These are phyloP conservation scores for Globisporangium splendens DNA, from an alignment of 352 stramenopile species.

Conservation along the genomic window DNA sequence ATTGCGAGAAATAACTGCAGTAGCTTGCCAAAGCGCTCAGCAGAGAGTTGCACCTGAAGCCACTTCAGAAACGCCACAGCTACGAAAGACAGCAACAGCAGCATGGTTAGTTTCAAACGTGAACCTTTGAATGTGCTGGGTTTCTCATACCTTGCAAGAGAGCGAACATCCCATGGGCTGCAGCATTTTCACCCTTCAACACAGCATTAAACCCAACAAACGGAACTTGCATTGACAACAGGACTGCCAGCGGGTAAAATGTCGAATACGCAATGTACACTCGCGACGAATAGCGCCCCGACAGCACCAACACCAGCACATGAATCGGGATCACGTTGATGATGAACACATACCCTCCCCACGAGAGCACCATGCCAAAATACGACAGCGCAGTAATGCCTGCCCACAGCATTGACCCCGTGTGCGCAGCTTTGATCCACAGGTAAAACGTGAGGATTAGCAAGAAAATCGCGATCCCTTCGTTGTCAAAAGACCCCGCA, in stretches of 20 bases:
- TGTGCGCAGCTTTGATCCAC: conserved; percentile 89
- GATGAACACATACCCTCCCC: conserved; percentile 99
- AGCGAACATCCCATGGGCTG: conserved; percentile 91
- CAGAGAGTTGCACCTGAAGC: conserved; percentile 45
- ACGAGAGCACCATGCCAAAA: conserved; percentile 96
- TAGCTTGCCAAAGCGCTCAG: conserved; percentile 38
- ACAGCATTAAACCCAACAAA: conserved; percentile 98
- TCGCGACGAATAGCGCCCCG: conserved; percentile 87
- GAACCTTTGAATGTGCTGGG: too few species aligned
- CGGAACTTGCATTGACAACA: conserved; percentile 96
- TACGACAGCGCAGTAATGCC: conserved; percentile 84
- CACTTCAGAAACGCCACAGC: conserved; percentile 54
- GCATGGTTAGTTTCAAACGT: background rate
- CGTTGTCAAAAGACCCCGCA: conserved; percentile 98
- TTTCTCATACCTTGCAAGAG: conserved; percentile 70
- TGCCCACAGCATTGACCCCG: conserved; percentile 73
- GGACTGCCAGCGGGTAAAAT: conserved; percentile 96
- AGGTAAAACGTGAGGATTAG: conserved; percentile 97
- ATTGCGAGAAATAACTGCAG: conserved; percentile 34
- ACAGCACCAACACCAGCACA: conserved; percentile 88
- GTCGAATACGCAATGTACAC: conserved; percentile 97
- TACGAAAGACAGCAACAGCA: conserved; percentile 12
- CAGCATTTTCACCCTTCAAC: conserved; percentile 69
- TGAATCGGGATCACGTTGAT: conserved; percentile 98
- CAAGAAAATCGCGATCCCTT: conserved; percentile 97